Conservation (phyloP, 371 early-diverging fungal species). For the Coemansia linderi region DNA sequence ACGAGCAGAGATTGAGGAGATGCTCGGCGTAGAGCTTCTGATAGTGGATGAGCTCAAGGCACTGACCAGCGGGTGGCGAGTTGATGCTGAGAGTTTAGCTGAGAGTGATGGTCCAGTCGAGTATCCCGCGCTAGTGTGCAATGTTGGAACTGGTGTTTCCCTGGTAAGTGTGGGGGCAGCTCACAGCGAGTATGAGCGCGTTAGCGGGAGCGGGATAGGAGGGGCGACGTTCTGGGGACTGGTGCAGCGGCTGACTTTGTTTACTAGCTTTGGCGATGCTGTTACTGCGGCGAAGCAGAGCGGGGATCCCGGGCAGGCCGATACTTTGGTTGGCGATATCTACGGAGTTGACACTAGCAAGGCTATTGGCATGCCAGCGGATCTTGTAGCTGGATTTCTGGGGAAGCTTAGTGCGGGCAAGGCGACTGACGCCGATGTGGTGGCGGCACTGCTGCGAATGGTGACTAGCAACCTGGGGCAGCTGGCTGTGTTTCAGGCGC, state of each 20-base stretch:
- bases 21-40: constrained; percentile 16
- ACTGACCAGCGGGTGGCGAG: constrained; percentile 16
- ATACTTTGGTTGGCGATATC: constrained; percentile 68
- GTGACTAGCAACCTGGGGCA: constrained; percentile 42
- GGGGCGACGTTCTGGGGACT: constrained; percentile 71
- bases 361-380: constrained; percentile 50
- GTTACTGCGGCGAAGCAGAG: constrained; percentile 58
- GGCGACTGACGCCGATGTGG: constrained; percentile 30
- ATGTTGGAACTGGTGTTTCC: constrained; percentile 69
- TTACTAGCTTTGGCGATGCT: constrained; percentile 58
- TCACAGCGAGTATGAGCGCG: constrained; percentile 60
- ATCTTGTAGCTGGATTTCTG: constrained; percentile 48
- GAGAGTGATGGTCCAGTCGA: constrained; percentile 6
- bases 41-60: constrained; percentile 40
- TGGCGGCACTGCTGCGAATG: constrained; percentile 44
- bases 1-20: constrained; percentile 17
- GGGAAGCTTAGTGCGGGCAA: constrained; percentile 27
- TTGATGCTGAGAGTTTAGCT: neutral
- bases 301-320: constrained; percentile 63
- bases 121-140: constrained; percentile 56
- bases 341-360: constrained; percentile 59
- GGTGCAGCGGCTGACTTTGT: constrained; percentile 58
- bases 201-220: constrained; percentile 66
- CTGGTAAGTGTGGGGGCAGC: constrained; percentile 47
- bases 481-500: constrained; percentile 49